Evolutionary conservation across 805 yeast genomes (phyloP).

Genomic region (Cyberlindnera xishuangbannaensis): DNA sequence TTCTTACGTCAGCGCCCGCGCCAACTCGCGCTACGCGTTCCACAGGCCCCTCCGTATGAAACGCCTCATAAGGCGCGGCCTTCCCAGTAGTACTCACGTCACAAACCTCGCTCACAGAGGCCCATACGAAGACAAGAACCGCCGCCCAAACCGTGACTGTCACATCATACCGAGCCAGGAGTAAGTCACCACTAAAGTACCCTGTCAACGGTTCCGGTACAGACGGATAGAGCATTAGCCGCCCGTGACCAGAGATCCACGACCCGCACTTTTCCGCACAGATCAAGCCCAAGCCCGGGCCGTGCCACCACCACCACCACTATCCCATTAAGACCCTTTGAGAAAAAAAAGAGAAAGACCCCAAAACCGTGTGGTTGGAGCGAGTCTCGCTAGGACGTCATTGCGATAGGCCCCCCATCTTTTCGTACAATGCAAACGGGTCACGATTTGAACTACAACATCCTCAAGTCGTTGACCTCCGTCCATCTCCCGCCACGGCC

Average conservation of each 20-base stretch:
- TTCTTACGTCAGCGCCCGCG: constrained; percentile 6
- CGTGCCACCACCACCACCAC: not conserved
- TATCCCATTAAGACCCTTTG: not conserved
- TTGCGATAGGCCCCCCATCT: too few relatives aligned
- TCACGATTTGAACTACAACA: constrained; percentile 27
- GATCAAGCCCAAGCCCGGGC: too few relatives aligned
- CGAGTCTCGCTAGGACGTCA: too few relatives aligned
- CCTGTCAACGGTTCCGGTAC: too few relatives aligned
- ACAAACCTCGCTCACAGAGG: not conserved
- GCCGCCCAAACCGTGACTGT: too few relatives aligned
- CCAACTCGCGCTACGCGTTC: not conserved
- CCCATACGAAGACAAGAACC: not conserved
- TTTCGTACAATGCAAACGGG: constrained; percentile 21
- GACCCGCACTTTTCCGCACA: not conserved
- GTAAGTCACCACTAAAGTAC: too few relatives aligned
- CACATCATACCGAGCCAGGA: too few relatives aligned
- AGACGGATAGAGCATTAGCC: too few relatives aligned
- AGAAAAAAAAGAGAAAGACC: too few relatives aligned
- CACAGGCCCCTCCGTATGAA: constrained; percentile 3
- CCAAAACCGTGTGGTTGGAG: too few relatives aligned
- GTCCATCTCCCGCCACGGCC: constrained; percentile 39
- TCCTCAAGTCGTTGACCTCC: constrained; percentile 33
- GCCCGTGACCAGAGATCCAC: not conserved
- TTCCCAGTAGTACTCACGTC: constrained; percentile 1
- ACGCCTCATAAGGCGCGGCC: constrained; percentile 9